Base-by-base conservation (phyloP, 345 rosid species). In the Barbarea vulgaris region DNA sequence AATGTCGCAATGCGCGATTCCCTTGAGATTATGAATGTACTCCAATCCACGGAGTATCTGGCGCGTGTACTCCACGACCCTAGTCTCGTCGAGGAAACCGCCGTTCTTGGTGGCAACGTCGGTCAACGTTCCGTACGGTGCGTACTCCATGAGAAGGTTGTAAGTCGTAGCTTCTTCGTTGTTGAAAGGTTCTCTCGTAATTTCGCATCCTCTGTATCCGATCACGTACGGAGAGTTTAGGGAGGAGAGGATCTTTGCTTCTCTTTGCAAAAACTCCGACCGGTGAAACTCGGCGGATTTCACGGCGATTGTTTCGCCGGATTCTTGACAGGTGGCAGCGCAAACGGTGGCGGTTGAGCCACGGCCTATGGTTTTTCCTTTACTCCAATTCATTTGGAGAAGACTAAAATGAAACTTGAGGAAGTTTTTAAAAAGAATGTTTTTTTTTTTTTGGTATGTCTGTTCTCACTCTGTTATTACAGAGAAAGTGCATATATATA, bases 281-380 rank as follows among this genome's bases (percentile, higher is more conserved):
- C 59, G 80, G 25, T 72, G 34, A 6, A 83, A 76, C 63, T 83
- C 83, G 42, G 83, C 75, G 0, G 91, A 87, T 76, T 91, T 91
- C 61, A 84, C 97, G 9, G 97, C 97, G 27, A 87, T 81, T 25
- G 81, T 51, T 12, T 83, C 79, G 42, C 82, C 86, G 48, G 91
- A 78, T 0, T 9, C 50, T 36, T 44, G 63, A 31, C 82, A 69
- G 33, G 83, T 77, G 67, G 93, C 91, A 27, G 86, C 64, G 62
- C 85, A 87, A 14, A 89, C 96, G 78, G 86, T 73, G 83, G 93
- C 93, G 0, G 93, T 78, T 63, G 97, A 88, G 83, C 93, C 91
- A 24, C 58, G 82, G 82, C 97, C 97, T 58, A 91, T 58, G 24
- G 67, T 44, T 62, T 62, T 85, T 59, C 88, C 89, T 77, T 91